Evolutionary conservation across 306 rosid species (phyloP), one percentile per base, ranked within the genome.

Genomic region (Cucurbita maxima): DNA sequence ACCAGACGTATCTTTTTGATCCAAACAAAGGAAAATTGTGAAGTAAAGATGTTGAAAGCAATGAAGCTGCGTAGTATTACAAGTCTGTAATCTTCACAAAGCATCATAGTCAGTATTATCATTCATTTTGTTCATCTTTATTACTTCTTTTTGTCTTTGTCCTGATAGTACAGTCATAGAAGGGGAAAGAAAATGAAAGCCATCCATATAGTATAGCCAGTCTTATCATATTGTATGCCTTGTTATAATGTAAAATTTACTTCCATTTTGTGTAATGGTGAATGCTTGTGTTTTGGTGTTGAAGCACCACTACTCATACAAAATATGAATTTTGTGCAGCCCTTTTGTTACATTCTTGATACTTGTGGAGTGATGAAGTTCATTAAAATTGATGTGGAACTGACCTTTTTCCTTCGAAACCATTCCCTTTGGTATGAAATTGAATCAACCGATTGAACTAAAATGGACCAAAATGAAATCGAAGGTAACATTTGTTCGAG

Each of bases 131-230:
- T 30, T 30, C 34, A 30, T 30, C 34, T 30, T 30, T 30, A 30
- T 30, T 2, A 30, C 34, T 30, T 30, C 41, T 63, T 63, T 43
- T 62, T 19, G 13, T 62, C 68, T 60, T 12, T 63, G 34, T 50
- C n/a, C 36, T 64, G 36, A 64, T 43, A 41, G 71, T 64, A 64
- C 53, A 64, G 71, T 64, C 53, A 64, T 64, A 64, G 71, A 64
- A 64, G 22, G 71, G 53, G 53, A 64, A 64, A 64, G 71, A 19
- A 64, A 64, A 43, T 18, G 52, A 64, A 64, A 64, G 6, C 53
- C 37, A 64, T 43, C 71, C 71, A 43, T 10, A 30, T 30, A 30
- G 34, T 30, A 30, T 30, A 30, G 34, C 2, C 34, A 30, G 34
- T 30, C 3, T 30, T 30, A 30, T 30, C 52, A 43, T 63, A 63